Conservation (phyloP, 495 filamentous ascomycete species). For the Neurospora terricola region DNA sequence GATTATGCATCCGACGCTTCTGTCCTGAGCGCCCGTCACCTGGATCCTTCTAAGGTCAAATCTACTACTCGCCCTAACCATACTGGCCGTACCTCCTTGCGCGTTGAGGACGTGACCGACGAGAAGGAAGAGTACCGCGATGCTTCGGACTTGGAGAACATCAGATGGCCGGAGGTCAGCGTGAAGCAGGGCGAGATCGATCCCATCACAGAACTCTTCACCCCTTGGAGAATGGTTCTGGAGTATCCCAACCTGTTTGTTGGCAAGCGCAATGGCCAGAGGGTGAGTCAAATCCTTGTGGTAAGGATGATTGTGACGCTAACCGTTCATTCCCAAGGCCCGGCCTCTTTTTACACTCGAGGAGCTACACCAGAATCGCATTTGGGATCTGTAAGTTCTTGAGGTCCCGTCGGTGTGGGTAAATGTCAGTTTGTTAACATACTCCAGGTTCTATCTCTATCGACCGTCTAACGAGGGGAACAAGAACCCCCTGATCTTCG, state of each 20-base stretch:
- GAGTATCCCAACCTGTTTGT: conserved; percentile 54
- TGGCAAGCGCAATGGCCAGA: conserved; percentile 31
- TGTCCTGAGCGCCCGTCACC: conserved; percentile 8
- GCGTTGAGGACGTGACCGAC: neutral
- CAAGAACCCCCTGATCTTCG: conserved; percentile 47
- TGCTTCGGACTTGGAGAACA: conserved; percentile 7
- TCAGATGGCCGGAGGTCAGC: conserved; percentile 11
- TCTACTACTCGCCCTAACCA: neutral
- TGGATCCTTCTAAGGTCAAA: conserved; percentile 1
- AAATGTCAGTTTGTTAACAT: neutral
- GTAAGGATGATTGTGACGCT: neutral
- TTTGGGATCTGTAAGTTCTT: conserved; percentile 66
- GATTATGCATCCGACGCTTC: conserved; percentile 10
- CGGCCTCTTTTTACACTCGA: conserved; percentile 47
- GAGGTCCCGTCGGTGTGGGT: neutral
- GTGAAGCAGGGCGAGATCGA: conserved; percentile 20
- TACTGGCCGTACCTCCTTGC: neutral
- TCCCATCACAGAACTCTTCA: conserved; percentile 33
- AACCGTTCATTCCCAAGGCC: conserved; percentile 19
- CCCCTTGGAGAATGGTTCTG: conserved; percentile 47
- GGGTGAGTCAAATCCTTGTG: conserved; percentile 19
- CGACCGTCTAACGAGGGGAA: conserved; percentile 29
- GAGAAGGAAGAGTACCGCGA: neutral
- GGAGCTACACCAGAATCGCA: conserved; percentile 38
- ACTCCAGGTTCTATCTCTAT: conserved; percentile 47